These are phyloP conservation scores for Cyphellophora europaea DNA, from an alignment of 2,329 filamentous ascomycete genomes.

Conservation along the genomic window DNA sequence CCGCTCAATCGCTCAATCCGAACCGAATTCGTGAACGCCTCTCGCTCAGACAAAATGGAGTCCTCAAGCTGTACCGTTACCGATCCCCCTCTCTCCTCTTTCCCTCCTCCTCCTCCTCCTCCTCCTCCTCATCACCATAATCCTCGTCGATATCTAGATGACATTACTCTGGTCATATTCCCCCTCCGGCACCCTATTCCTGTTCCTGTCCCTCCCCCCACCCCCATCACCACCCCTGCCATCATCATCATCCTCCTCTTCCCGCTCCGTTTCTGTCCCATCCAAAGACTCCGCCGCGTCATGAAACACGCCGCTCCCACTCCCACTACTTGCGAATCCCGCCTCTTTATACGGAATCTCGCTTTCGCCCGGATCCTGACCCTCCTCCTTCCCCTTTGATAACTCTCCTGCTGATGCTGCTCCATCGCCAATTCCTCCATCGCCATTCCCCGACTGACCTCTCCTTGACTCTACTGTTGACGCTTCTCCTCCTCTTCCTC, in stretches of 20 bases:
- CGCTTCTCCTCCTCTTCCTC: too few relatives aligned
- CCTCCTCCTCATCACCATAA: neutral
- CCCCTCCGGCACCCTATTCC: neutral
- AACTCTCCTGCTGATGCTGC: too few relatives aligned
- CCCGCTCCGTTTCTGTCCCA: too few relatives aligned
- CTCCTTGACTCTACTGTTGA: too few relatives aligned
- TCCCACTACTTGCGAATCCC: neutral
- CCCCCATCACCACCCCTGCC: too few relatives aligned
- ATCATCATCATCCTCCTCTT: too few relatives aligned
- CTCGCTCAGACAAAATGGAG: neutral
- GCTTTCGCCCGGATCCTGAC: neutral
- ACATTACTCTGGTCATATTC: neutral
- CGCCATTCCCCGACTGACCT: too few relatives aligned
- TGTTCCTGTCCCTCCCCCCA: too few relatives aligned
- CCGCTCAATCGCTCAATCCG: too few relatives aligned
- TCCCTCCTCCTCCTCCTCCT: neutral
- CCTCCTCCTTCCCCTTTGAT: too few relatives aligned
- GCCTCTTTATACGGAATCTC: neutral
- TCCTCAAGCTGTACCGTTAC: neutral
- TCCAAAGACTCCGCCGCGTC: neutral
- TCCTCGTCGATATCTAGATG: neutral
- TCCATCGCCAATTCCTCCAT: too few relatives aligned
- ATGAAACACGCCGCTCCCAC: neutral
- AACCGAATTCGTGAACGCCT: neutral
- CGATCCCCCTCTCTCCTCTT: neutral